A percentile compares a stretch with the other conserved stretches of the same genome.
phyloP scores from a whole-genome alignment of 2,329 filamentous ascomycete genomes.

The Phoma sp. region DNA sequence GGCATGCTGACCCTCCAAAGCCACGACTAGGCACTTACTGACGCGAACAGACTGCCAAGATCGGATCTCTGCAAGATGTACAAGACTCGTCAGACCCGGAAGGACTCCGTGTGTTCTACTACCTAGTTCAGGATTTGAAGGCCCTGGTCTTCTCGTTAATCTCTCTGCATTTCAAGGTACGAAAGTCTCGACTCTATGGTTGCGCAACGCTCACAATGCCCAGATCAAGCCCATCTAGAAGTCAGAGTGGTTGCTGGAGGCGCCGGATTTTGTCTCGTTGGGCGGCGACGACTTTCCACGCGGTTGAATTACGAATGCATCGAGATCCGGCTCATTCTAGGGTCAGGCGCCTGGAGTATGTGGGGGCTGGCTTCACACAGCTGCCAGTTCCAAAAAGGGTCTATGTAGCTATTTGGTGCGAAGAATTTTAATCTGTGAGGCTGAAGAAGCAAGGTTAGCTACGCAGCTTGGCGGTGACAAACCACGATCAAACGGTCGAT shows the following conservation, averaged over 20 bases:
- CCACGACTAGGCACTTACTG: slow-evolving; percentile 19
- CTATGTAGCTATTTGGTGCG: not conserved
- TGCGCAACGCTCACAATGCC: slow-evolving; percentile 13
- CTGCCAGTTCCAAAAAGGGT: slow-evolving; percentile 1
- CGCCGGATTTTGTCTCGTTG: slow-evolving; percentile 22
- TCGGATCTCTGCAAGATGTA: slow-evolving; percentile 94
- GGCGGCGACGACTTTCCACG: not conserved
- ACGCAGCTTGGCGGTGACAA: not conserved
- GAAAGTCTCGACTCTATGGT: not conserved
- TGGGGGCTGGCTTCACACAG: not conserved
- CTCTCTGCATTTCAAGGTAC: slow-evolving; percentile 92
- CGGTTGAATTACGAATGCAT: slow-evolving; percentile 16
- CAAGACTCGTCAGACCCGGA: slow-evolving; percentile 96
- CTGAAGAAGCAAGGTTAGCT: not conserved
- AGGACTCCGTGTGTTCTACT: slow-evolving; percentile 96
- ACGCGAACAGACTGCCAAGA: slow-evolving; percentile 83
- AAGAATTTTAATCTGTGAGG: not conserved
- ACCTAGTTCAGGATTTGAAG: slow-evolving; percentile 96
- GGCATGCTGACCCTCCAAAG: slow-evolving; percentile 58
- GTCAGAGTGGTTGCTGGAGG: not conserved
- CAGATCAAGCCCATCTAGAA: slow-evolving; percentile 74
- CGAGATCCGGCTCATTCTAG: not conserved
- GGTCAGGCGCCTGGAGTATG: slow-evolving; percentile 15
- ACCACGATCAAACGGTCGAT: not conserved
- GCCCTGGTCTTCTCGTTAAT: slow-evolving; percentile 96